phyloP scores from a whole-genome alignment of 495 filamentous ascomycete species.

The Chaetomium cochliodes region DNA sequence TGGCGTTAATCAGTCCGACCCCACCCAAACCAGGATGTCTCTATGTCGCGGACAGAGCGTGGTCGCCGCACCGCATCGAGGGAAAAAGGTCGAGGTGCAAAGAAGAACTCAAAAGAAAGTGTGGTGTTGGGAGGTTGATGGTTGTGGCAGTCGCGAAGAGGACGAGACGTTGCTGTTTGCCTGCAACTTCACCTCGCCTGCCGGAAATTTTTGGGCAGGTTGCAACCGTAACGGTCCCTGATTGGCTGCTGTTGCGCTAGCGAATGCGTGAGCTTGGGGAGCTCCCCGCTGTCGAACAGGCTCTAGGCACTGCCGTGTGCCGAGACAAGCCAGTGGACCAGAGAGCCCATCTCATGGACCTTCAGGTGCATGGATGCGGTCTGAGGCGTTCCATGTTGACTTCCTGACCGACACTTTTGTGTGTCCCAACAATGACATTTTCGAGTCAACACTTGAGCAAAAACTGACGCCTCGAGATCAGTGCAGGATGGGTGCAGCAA shows the following conservation, averaged over 20 bases:
- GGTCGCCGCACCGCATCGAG: conserved; percentile 28
- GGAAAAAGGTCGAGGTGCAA: background rate
- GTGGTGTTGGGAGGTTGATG: conserved; percentile 11
- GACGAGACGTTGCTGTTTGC: conserved; percentile 13
- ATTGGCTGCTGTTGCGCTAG: conserved; percentile 22
- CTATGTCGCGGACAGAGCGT: conserved; percentile 16
- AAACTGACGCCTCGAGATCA: background rate
- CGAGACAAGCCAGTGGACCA: background rate
- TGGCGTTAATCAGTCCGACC: conserved; percentile 21
- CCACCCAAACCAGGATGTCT: conserved; percentile 25
- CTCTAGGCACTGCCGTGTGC: background rate
- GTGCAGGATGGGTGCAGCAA: conserved; percentile 7
- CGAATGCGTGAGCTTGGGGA: conserved; percentile 8
- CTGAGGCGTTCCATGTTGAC: no score
- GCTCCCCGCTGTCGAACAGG: background rate
- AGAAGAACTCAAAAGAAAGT: background rate
- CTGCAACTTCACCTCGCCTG: conserved; percentile 4
- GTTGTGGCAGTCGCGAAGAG: conserved; percentile 8
- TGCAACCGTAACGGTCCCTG: conserved; percentile 17
- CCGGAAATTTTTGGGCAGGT: conserved; percentile 29
- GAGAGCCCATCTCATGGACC: no score
- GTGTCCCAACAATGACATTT: background rate
- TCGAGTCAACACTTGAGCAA: background rate
- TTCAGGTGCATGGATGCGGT: no score
- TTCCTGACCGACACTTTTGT: conserved; percentile 2